Conservation (phyloP, 1,284 basidiomycete genomes). For the Pisolithus thermaeus region DNA sequence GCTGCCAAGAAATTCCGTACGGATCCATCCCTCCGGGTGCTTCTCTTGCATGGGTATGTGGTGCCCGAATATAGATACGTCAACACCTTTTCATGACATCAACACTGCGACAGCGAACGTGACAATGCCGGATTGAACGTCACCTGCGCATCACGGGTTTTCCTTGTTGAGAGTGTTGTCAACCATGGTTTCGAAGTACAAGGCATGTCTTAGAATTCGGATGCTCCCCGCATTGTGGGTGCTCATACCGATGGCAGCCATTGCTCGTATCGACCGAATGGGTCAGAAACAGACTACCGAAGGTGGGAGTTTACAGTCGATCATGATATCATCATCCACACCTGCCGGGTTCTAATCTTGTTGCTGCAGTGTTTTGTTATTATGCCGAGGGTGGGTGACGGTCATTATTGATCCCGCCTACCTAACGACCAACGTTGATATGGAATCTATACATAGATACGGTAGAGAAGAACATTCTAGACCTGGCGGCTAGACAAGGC, state of each 20-base stretch:
- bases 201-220: conserved; percentile 35
- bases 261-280: conserved; percentile 76
- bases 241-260: conserved; percentile 41
- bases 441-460: conserved; percentile 43
- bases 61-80: neutral
- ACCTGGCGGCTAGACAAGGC: conserved; percentile 68
- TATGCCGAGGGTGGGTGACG: conserved; percentile 58
- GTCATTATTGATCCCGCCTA: neutral
- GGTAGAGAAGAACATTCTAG: conserved; percentile 73
- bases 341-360: conserved; percentile 9
- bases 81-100: neutral
- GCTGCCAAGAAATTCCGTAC: conserved; percentile 60
- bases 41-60: conserved; percentile 67
- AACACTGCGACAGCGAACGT: conserved; percentile 48
- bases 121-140: conserved; percentile 78
- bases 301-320: conserved; percentile 35
- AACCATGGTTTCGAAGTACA: conserved; percentile 79
- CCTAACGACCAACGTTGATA: neutral
- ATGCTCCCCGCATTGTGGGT: neutral
- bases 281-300: conserved; percentile 69
- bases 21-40: conserved; percentile 55
- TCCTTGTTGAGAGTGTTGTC: conserved; percentile 73
- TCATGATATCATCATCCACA: neutral
- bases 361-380: conserved; percentile 62
- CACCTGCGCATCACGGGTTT: conserved; percentile 71